Base-by-base conservation (phyloP, 2,329 filamentous ascomycete genomes). In the Ceratocystis cacaofunesta region DNA sequence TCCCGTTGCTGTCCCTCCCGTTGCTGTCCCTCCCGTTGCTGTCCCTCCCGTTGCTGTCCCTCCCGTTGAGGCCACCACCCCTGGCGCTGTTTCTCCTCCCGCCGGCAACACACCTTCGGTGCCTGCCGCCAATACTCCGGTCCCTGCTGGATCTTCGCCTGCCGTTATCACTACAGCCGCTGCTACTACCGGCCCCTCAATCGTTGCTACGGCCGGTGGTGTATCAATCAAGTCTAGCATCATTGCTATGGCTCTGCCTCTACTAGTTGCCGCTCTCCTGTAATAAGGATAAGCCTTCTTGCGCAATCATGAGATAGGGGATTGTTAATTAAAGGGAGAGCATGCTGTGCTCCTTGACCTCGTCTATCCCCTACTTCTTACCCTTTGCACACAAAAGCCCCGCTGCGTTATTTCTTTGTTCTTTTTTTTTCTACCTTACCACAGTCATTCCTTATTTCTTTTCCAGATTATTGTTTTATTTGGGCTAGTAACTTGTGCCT, bases 111-210 rank as follows among this genome's bases (percentile, higher is more conserved):
- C 25, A 4, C 30, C 52, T 30, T 19, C 44, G 3, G 61, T 28
- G 8, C 22, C 61, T 43, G 43, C 15, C 10, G 43, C 43, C 44
- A 15, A 30, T 2, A 43, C 61, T 19, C 43, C 62, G 46, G 46
- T 48, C 3, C 17, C 50, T 55, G 25, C 50, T 28, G 55, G 68
- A 65, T 62, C 65, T 65, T 61, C 63, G 25, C 17, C 65, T 19
- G 64, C 60, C n/a, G 65, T 73, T 78, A 77, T 74, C 72, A 74
- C 72, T 78, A 76, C 68, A 4, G 10, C 36, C 73, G 78, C 69
- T 72, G 46, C 55, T 19, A 19, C 65, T n/a, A 50, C 32, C n/a
- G 25, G 61, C 25, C 36, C 64, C 19, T 30, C 32, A 17, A 41
- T 17, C 22, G 58, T 66, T 41, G 48, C 55, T 36, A 67, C 66